Base-by-base conservation (phyloP, 2,329 filamentous ascomycete species). In the Colletotrichum caudatum region DNA sequence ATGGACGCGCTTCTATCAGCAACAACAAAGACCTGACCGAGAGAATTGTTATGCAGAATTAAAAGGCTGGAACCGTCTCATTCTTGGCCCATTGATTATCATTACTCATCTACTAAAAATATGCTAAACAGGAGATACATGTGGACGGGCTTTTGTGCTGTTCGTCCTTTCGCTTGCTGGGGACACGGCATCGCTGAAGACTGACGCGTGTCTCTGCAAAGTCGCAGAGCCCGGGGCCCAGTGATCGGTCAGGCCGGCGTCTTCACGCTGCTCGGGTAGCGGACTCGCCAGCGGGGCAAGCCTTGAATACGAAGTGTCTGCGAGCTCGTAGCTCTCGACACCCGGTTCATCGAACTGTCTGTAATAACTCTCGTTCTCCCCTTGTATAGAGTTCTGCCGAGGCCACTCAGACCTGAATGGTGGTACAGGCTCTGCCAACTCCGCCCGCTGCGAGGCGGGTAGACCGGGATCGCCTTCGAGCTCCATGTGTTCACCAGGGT, bases 21-120 rank as follows among this genome's bases (percentile, higher is more conserved):
- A 9, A 14, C n/a, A n/a, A n/a, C n/a, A n/a, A 4, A 7, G 23
- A 18, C n/a, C 20, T n/a, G 11, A 26, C 11, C n/a, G 18, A n/a
- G 26, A 48, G n/a, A n/a, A 20, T 35, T 23, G 20, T 18, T 23
- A 35, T n/a, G n/a, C 33, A 64, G 2, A 5, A 2, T 29, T 57
- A 29, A 20, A 56, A 51, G 33, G 18, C 16, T 20, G 20, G 18
- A 12, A 26, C 1, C 23, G 20, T 41, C 20, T 9, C 6, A n/a
- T 33, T 69, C n/a, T 35, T 64, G 69, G n/a, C 64, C 53, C 59
- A 54, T 71, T 46, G 68, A 71, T 71, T 69, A 69, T 71, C 69
- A 71, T 71, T 71, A 71, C 29, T 71, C 69, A 54, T 71, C 59
- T 69, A 71, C 26, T n/a, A 37, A 60, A 60, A 56, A 33, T 59